Evolutionary conservation across 345 rosid genomes (phyloP), one percentile per base, ranked within the genome.

Genomic region (Raphanus raphanistrum): DNA sequence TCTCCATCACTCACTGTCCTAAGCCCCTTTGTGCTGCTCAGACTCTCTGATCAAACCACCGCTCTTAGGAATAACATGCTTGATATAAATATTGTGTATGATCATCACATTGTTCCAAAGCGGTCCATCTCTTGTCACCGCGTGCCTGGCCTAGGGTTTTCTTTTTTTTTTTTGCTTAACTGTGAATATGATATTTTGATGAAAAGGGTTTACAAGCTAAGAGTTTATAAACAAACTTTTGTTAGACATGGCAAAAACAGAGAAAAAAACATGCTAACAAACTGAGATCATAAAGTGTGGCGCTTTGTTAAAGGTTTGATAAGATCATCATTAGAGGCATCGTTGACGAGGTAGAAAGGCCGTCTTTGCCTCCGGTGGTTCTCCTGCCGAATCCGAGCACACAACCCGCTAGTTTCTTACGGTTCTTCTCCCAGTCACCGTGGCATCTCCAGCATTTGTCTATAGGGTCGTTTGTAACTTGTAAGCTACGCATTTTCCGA

Each of bases 11-110:
- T 84, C 8, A 2, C 38, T 0, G 89, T 82, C 9, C 97, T 70
- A 3, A 17, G 43, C 21, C 97, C 21, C 98, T 21, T 35, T 58
- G 60, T 92, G 98, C 2, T 81, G 79, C 8, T 73, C 77, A 0
- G 96, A 82, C 74, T 94, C 97, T 77, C 98, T 85, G 7, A 94
- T 81, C 41, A 84, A 3, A 3, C 97, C 98, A 12, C 97, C 97
- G 5, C 29, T 8, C 1, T 73, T 82, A 0, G 75, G 5, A 26
- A 73, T 11, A 29, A 84, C 81, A 81, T 92, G 81, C 75, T 88
- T 93, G 59, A 94, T 41, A 48, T 80, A 88, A 6, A 92, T 59
- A 41, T 79, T 80, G 59, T 89, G 93, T 71, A 94, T 84, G 84
- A 92, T 94, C 21, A 21, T 21, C 50, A 94, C 88, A 55, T 92